Evolutionary conservation across 352 stramenopile species (phyloP).

Genomic region (Phytophthora pluvialis): DNA sequence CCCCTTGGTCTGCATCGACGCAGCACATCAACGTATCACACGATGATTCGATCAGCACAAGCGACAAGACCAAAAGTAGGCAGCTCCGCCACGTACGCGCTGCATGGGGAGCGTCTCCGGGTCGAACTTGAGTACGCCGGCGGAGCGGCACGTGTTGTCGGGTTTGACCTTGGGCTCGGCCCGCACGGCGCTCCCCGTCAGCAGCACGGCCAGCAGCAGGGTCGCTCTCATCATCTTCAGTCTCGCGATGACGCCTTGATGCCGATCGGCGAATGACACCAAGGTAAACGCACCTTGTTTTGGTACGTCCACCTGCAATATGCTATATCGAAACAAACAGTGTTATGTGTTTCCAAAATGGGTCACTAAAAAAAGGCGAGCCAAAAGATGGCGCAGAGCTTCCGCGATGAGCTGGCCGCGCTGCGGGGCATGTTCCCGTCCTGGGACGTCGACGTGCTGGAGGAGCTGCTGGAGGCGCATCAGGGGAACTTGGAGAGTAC

Average conservation of each 20-base stretch:
- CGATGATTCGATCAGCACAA: background rate
- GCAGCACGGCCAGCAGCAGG: slow-evolving; percentile 32
- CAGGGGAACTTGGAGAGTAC: slow-evolving; percentile 74
- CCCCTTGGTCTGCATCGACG: slow-evolving; percentile 46
- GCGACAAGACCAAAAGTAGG: background rate
- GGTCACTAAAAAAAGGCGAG: slow-evolving; percentile 23
- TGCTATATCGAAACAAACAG: slow-evolving; percentile 15
- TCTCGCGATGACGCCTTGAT: slow-evolving; percentile 19
- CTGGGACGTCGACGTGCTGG: slow-evolving; percentile 68
- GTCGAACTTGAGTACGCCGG: slow-evolving; percentile 78
- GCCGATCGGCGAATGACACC: slow-evolving; percentile 14
- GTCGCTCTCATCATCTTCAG: slow-evolving; percentile 23
- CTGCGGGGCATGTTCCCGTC: slow-evolving; percentile 79
- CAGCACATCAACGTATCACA: slow-evolving; percentile 6
- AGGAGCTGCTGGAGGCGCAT: slow-evolving; percentile 72
- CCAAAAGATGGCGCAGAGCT: slow-evolving; percentile 59
- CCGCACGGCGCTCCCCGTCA: slow-evolving; percentile 18
- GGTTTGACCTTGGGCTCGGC: slow-evolving; percentile 39
- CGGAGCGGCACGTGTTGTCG: slow-evolving; percentile 57
- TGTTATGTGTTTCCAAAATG: background rate
- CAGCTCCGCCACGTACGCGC: slow-evolving; percentile 43
- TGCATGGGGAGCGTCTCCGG: slow-evolving; percentile 64
- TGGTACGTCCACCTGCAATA: slow-evolving; percentile 5
- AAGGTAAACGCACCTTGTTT: background rate
- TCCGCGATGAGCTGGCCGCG: slow-evolving; percentile 63